Evolutionary conservation across 106 monocot species (phyloP), one percentile per base, ranked within the genome.

Genomic region (Xerophyta viscosa): DNA sequence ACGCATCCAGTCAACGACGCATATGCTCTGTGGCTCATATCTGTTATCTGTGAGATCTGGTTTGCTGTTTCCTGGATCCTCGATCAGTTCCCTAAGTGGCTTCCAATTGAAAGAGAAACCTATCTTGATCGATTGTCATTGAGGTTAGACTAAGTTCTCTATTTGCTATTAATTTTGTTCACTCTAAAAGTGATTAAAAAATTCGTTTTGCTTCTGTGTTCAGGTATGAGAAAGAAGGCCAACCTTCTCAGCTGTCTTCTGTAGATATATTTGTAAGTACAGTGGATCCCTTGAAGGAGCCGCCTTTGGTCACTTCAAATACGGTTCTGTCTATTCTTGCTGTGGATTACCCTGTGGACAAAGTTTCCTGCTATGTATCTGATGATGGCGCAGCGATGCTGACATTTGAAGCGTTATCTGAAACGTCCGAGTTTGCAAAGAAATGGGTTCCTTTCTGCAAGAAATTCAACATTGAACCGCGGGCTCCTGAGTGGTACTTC

Each of bases 61-160:
- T 86, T 86, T 81, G 86, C 77, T 25, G 27, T 76, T 39, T 86
- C 86, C 26, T 86, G 86, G 86, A 86, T 86, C 61, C 80, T 86
- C 27, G 86, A 86, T 71, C 86, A 86, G 54, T 86, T 86, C 31
- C 86, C 86, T 13, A 86, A 86, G 50, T 86, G 86, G 86, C 62
- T 78, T 26, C 87, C 87, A 17, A 81, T 87, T 61, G 87, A 81
- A 55, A 77, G 87, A 57, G 87, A 87, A 56, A 87, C 87, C 37
- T 87, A 81, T 57, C 74, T 87, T 11, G 87, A 87, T 47, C 63
- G 87, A 50, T 46, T 87, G 52, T 81, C 77, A 13, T 29, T 87
- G 61, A 81, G 87, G 87, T 87, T 30, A 57, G 58, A 28, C 31
- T 27, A 27, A 63, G 30, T 49, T 29, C 23, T 12, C 28, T 18